Base-by-base conservation (phyloP, 2,329 filamentous ascomycete genomes). In the Hypoxylon rubiginosum region DNA sequence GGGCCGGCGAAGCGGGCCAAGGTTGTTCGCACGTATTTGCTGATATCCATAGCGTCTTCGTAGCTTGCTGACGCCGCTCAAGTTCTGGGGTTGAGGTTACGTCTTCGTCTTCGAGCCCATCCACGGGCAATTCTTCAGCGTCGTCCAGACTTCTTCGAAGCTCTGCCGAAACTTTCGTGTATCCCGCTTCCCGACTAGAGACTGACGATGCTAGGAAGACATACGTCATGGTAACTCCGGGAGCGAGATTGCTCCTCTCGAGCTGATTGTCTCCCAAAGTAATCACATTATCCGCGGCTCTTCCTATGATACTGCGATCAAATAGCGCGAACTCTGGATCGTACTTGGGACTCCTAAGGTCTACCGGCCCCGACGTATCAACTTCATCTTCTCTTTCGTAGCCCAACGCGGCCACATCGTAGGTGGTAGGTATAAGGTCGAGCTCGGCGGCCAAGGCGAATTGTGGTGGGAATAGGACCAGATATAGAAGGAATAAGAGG, bases 21-120 rank as follows among this genome's bases (percentile, higher is more conserved):
- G 95, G 96, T 73, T 97, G 93, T 26, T 88, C 79, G 78, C 96
- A 99, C 0, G 92, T 94, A 71, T 94, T 98, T 46, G 94, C 89
- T 1, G 94, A 94, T 58, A 99, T 85, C 78, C 91, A 97, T 2
- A 98, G 82, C 1, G 80, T 87, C 45, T 79, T 83, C 15, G 79
- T 78, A 24, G 79, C 68, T 55, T 74, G 68, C 62, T 75, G 70
- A 57, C 77, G 73, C 24, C 69, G 73, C 26, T 43, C 58, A 41
- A 70, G 61, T 67, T 70, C 73, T 32, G 52, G 46, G 15, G 65
- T 60, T 6, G 41, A 46, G n/a, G 58, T 49, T 17, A 61, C 52
- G 30, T 62, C 73, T n/a, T 72, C 70, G 9, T 64, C 64, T 3
- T 64, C 71, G n/a, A 70, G 71, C 13, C 59, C 64, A 45, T 71